phyloP scores from a whole-genome alignment of 78 protist species.

The Dictyostelium intermedium region DNA sequence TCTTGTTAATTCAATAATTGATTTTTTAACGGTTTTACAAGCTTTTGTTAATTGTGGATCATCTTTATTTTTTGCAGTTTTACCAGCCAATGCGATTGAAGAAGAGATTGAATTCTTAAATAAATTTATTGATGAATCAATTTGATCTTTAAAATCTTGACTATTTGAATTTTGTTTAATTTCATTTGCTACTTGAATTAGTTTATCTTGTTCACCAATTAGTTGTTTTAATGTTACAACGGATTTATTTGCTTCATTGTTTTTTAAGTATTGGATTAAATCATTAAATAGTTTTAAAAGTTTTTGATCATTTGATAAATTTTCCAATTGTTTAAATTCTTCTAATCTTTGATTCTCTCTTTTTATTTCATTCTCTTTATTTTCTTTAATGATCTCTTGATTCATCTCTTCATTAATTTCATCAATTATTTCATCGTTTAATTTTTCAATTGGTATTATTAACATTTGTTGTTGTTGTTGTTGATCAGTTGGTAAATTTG shows the following conservation, averaged over 20 bases:
- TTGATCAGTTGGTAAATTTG: neutral
- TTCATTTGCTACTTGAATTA: slow-evolving; percentile 13
- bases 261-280: slow-evolving; percentile 11
- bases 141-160: slow-evolving; percentile 35
- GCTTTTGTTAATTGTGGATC: slow-evolving; percentile 3
- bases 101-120: slow-evolving; percentile 36
- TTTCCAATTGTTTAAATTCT: slow-evolving; percentile 2
- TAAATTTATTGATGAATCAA: slow-evolving; percentile 13
- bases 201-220: slow-evolving; percentile 54
- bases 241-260: slow-evolving; percentile 23
- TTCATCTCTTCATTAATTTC: neutral
- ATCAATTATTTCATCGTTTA: neutral
- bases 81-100: slow-evolving; percentile 21
- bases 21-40: slow-evolving; percentile 37
- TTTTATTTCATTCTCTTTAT: neutral
- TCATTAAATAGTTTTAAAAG: neutral
- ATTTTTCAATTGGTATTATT: neutral
- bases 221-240: slow-evolving; percentile 26
- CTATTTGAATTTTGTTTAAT: neutral
- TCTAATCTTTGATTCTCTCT: neutral
- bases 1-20: slow-evolving; percentile 30
- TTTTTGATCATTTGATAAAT: neutral
- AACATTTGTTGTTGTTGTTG: neutral
- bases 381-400: neutral
- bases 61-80: neutral